Base-by-base conservation (phyloP, 306 rosid species). In the Sophora flavescens region DNA sequence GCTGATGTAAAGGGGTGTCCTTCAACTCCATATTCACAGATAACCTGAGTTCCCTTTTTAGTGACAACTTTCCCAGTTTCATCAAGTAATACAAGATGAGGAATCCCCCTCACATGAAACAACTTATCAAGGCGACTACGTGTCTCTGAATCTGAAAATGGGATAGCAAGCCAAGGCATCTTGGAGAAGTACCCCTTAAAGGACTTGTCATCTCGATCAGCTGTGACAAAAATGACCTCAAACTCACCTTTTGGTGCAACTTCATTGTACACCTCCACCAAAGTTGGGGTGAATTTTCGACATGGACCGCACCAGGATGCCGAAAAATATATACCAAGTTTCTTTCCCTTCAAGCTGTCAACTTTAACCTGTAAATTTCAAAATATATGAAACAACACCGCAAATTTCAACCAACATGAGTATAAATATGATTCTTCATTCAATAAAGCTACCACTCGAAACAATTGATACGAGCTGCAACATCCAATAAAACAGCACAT, bases 131-230 rank as follows among this genome's bases (percentile, higher is more conserved):
- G 80, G 16, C 63, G 62, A 5, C 16, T 32, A 3, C 85, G 87
- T 5, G 81, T 82, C 11, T 82, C 87, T 0, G 88, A 79, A 85
- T 92, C 93, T 13, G 88, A 82, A 81, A 84, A 90, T 4, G 97
- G 93, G 64, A 92, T 70, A 6, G 96, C 86, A 69, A 92, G 87
- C 97, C 97, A 89, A 30, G 96, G 93, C 96, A 92, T 92, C 83
- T 87, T 80, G 80, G 96, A 82, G 68, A 92, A 89, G 77, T 92
- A 92, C 2, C 36, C 64, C 6, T 77, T 82, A 80, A 89, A 92
- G 3, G 89, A 70, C 22, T 84, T 84, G 0, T 92, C 96, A 45
- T 89, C 88, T 58, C 62, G 62, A 59, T 92, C 97, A 33, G 84
- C 85, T 0, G 96, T 57, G 50, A 87, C 26, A 58, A 89, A 92